Evolutionary conservation across 2,329 filamentous ascomycete genomes (phyloP).

Genomic region (Penicillium sclerotiorum): DNA sequence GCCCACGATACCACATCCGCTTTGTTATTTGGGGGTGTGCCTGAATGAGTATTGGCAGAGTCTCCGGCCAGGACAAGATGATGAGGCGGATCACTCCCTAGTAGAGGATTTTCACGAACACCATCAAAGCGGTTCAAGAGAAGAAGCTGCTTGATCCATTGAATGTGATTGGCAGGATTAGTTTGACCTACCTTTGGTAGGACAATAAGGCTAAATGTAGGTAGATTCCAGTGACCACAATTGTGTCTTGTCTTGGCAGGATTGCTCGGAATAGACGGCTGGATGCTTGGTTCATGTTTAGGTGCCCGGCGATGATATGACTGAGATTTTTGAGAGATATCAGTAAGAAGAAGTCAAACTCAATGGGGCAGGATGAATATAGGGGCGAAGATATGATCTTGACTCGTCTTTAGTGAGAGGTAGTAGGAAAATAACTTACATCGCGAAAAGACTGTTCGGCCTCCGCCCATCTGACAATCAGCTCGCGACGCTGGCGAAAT

Average conservation of each 20-base stretch:
- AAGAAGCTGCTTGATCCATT: background rate
- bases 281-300: background rate
- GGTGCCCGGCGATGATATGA: background rate
- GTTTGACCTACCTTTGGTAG: background rate
- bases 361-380: background rate
- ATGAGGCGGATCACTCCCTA: background rate
- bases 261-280: background rate
- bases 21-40: background rate
- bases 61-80: background rate
- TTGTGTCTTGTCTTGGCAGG: background rate
- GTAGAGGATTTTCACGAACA: background rate
- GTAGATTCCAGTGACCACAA: background rate
- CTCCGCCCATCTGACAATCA: background rate
- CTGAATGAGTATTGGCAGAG: background rate
- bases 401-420: background rate
- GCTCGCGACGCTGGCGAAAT: background rate
- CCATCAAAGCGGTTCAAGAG: background rate
- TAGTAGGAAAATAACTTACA: background rate
- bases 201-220: background rate
- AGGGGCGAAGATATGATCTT: background rate
- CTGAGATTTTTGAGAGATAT: background rate
- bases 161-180: background rate
- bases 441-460: background rate
- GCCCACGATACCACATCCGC: background rate
- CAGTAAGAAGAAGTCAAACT: background rate